These are phyloP conservation scores for Salix exigua DNA, from an alignment of 345 rosid genomes.

Conservation along the genomic window DNA sequence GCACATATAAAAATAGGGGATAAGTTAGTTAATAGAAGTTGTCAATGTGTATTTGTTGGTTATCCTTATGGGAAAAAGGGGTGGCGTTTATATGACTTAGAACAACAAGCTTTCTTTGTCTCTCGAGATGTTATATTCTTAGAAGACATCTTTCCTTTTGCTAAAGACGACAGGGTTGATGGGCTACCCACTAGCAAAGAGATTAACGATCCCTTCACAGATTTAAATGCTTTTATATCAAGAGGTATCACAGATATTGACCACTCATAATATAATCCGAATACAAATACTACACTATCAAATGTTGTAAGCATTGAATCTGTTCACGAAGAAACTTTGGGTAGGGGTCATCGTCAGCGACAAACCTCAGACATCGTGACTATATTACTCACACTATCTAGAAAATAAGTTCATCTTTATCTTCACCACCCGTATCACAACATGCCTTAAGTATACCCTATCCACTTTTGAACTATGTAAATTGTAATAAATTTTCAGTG, in stretches of 20 bases:
- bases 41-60: too few species aligned
- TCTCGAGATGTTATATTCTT: too few species aligned
- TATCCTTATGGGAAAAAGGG: too few species aligned
- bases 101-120: neutral
- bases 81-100: neutral
- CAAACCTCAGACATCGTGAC: neutral
- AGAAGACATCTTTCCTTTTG: neutral
- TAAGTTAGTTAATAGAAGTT: too few species aligned
- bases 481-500: neutral
- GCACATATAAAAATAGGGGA: too few species aligned
- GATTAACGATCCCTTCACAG: rapidly evolving
- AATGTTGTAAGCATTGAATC: too few species aligned
- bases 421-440: neutral
- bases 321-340: neutral
- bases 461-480: neutral
- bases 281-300: neutral
- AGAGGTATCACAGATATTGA: too few species aligned
- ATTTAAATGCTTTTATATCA: too few species aligned
- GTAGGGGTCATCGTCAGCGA: neutral
- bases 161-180: neutral
- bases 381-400: neutral
- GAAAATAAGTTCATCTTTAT: neutral
- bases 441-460: neutral
- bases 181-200: neutral
- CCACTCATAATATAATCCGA: neutral